Evolutionary conservation across 2,329 filamentous ascomycete species (phyloP).

Genomic region (Paecilomyces niveus): DNA sequence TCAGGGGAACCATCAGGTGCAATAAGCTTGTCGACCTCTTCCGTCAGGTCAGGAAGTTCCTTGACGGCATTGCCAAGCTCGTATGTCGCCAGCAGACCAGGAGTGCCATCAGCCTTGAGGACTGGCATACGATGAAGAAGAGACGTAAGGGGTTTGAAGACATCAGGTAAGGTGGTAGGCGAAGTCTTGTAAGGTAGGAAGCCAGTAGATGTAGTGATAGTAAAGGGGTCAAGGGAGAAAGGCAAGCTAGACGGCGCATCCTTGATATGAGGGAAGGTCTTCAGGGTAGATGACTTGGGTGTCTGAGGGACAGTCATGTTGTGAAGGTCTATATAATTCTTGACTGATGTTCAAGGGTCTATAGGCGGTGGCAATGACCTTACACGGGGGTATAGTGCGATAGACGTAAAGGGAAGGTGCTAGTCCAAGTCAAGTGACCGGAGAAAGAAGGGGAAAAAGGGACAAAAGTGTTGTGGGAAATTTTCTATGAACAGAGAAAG

Average conservation of each 20-base stretch:
- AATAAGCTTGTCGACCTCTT: constrained; percentile 61
- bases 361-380: not conserved
- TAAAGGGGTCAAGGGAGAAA: constrained; percentile 39
- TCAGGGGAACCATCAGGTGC: constrained; percentile 51
- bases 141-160: constrained; percentile 66
- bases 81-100: constrained; percentile 69
- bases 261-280: constrained; percentile 38
- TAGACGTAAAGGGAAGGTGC: constrained; percentile 1
- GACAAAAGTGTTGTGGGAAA: not conserved
- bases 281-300: constrained; percentile 27
- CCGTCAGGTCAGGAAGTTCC: constrained; percentile 69
- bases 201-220: constrained; percentile 39
- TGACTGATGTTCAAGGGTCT: not conserved
- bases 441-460: constrained; percentile 8
- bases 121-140: constrained; percentile 74
- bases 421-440: constrained; percentile 3
- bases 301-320: constrained; percentile 30
- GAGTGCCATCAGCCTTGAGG: constrained; percentile 62
- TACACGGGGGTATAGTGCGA: not conserved
- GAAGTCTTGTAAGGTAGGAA: constrained; percentile 37
- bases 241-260: constrained; percentile 36
- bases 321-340: constrained; percentile 1
- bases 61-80: constrained; percentile 69
- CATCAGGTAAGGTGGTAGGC: constrained; percentile 54
- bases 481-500: constrained; percentile 2